phyloP scores from a whole-genome alignment of 2,329 filamentous ascomycete species.

The Fusarium sp. region DNA sequence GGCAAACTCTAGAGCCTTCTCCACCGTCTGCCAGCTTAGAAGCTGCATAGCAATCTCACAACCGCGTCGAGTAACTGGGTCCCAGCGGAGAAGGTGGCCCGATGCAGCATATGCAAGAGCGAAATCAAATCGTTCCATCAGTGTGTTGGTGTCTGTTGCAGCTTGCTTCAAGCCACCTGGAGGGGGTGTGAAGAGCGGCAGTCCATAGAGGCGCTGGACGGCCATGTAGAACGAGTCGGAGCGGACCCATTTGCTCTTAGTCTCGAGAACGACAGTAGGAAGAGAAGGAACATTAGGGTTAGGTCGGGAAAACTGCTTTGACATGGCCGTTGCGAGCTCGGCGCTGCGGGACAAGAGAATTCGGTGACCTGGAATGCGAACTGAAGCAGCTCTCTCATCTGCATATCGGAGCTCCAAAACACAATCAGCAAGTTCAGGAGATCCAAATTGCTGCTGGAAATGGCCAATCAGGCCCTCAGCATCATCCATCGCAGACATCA shows the following conservation, averaged over 20 bases:
- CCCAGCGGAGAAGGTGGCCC: conserved; percentile 69
- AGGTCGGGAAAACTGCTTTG: conserved; percentile 51
- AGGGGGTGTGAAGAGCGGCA: conserved; percentile 60
- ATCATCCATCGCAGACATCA: conserved; percentile 49
- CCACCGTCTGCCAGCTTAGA: conserved; percentile 73
- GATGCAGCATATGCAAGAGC: conserved; percentile 75
- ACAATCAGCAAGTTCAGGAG: conserved; percentile 58
- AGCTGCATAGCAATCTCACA: conserved; percentile 70
- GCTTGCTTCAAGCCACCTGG: conserved; percentile 49
- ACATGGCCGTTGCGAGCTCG: conserved; percentile 48
- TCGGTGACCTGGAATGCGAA: conserved; percentile 67
- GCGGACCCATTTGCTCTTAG: conserved; percentile 66
- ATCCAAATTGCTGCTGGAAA: conserved; percentile 55
- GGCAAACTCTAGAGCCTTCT: conserved; percentile 71
- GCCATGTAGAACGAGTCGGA: conserved; percentile 69
- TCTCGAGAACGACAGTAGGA: conserved; percentile 58
- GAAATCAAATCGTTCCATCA: conserved; percentile 63
- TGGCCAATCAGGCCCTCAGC: conserved; percentile 57
- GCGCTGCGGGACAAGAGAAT: conserved; percentile 67
- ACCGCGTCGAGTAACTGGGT: conserved; percentile 68
- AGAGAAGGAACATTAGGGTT: conserved; percentile 43
- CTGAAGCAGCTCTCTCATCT: conserved; percentile 54
- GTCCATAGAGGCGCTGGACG: conserved; percentile 69
- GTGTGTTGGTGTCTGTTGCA: conserved; percentile 55
- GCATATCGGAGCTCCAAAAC: conserved; percentile 61